phyloP scores from a whole-genome alignment of 2,329 filamentous ascomycete species.

The Sclerotinia nivalis region DNA sequence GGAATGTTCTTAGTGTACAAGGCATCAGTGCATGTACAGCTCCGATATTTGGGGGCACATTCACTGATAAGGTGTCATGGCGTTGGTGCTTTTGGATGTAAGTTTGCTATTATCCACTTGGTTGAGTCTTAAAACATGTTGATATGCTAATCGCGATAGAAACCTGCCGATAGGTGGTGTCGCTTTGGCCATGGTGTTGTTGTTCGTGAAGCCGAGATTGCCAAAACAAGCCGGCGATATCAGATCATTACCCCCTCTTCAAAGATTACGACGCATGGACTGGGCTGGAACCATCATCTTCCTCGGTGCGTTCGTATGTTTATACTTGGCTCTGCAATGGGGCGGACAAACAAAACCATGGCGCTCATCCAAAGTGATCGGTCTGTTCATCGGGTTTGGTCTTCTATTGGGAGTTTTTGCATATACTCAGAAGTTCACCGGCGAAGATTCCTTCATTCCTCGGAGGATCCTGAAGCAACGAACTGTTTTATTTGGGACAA shows the following conservation, averaged over 20 bases:
- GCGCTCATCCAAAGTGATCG: conserved; percentile 40
- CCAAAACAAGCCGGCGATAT: not conserved
- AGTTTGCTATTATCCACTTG: conserved; percentile 28
- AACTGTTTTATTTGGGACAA: conserved; percentile 1
- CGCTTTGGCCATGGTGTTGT: conserved; percentile 3
- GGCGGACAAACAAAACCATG: not conserved
- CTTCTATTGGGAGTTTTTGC: conserved; percentile 34
- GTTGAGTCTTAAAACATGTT: conserved; percentile 35
- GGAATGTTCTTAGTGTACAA: conserved; percentile 10
- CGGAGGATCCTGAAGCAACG: not conserved
- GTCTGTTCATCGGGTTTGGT: conserved; percentile 36
- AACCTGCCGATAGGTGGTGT: conserved; percentile 28
- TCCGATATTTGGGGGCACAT: conserved; percentile 45
- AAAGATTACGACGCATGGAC: conserved; percentile 48
- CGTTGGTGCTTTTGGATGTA: too few relatives aligned
- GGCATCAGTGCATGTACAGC: conserved; percentile 5
- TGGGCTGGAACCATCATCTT: conserved; percentile 58
- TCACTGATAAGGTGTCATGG: too few relatives aligned
- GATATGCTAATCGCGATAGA: conserved; percentile 28
- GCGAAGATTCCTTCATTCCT: not conserved
- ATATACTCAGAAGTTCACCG: not conserved
- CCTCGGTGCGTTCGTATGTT: conserved; percentile 52
- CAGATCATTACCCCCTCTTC: not conserved
- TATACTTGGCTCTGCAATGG: conserved; percentile 54
- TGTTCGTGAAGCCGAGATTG: not conserved